Evolutionary conservation across 768 basidiomycete species (phyloP).

Genomic region (Lactarius hatsudake): DNA sequence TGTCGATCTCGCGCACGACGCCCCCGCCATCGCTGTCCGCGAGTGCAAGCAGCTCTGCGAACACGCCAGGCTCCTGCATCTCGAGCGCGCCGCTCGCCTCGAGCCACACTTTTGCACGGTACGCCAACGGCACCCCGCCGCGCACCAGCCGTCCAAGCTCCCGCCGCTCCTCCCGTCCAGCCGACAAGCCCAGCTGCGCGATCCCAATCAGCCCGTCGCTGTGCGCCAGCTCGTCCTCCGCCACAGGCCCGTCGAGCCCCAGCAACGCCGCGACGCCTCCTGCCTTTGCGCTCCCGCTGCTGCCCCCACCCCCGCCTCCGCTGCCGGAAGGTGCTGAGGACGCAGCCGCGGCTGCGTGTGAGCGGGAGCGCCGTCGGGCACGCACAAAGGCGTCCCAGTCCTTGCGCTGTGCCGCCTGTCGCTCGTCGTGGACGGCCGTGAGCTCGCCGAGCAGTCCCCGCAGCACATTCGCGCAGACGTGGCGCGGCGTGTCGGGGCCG

Average conservation of each 20-base stretch:
- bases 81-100: conserved; percentile 94
- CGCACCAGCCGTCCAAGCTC: conserved; percentile 81
- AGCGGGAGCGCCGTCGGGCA: conserved; percentile 43
- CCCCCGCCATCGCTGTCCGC: conserved; percentile 44
- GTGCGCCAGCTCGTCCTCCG: conserved; percentile 75
- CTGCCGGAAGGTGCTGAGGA: conserved; percentile 27
- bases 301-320: background rate
- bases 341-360: conserved; percentile 35
- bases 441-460: conserved; percentile 71
- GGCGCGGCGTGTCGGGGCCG: conserved; percentile 61
- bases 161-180: conserved; percentile 66
- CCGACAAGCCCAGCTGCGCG: conserved; percentile 77
- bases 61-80: conserved; percentile 87
- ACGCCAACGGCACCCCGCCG: conserved; percentile 82
- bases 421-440: conserved; percentile 78
- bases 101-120: conserved; percentile 86
- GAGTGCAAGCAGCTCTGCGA: conserved; percentile 69
- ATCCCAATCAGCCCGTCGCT: conserved; percentile 88
- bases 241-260: conserved; percentile 59
- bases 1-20: conserved; percentile 84
- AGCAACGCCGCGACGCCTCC: conserved; percentile 60
- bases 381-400: conserved; percentile 91
- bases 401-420: conserved; percentile 62
- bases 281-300: no score
- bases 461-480: conserved; percentile 74